Evolutionary conservation across 345 rosid genomes (phyloP).

Genomic region (Salix viminalis): DNA sequence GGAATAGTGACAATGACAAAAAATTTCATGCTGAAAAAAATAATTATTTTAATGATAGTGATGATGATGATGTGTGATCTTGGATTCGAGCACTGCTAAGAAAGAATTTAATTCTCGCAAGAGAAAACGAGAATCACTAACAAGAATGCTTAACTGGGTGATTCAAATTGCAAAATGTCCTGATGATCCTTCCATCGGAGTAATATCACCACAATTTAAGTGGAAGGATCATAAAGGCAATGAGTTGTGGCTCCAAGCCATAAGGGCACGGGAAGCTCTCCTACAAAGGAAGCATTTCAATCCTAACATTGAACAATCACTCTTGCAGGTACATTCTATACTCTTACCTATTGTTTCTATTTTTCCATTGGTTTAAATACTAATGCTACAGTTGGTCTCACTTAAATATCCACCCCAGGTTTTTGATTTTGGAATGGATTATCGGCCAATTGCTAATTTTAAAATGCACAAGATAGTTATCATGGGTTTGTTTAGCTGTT

Average conservation of each 20-base stretch:
- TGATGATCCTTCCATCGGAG: slow-evolving; percentile 40
- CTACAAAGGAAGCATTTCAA: slow-evolving; percentile 25
- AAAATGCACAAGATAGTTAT: neutral
- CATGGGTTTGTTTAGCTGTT: neutral
- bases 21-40: slow-evolving; percentile 1
- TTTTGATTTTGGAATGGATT: neutral
- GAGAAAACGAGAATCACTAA: slow-evolving; percentile 42
- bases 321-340: slow-evolving; percentile 13
- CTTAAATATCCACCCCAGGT: neutral
- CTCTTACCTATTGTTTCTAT: neutral
- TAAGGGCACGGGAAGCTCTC: slow-evolving; percentile 46
- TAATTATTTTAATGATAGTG: neutral
- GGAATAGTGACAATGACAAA: slow-evolving; percentile 23
- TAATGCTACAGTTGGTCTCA: neutral
- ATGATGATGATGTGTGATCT: slow-evolving; percentile 8
- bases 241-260: slow-evolving; percentile 42
- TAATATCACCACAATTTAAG: slow-evolving; percentile 36
- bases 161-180: slow-evolving; percentile 47
- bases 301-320: neutral
- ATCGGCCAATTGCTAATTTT: neutral
- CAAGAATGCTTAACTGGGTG: slow-evolving; percentile 61
- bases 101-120: slow-evolving; percentile 24
- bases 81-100: slow-evolving; percentile 11
- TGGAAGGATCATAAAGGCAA: slow-evolving; percentile 28
- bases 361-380: neutral